Evolutionary conservation across 371 early-diverging fungal genomes (phyloP).

Genomic region (Syncephalis plumigaleata): DNA sequence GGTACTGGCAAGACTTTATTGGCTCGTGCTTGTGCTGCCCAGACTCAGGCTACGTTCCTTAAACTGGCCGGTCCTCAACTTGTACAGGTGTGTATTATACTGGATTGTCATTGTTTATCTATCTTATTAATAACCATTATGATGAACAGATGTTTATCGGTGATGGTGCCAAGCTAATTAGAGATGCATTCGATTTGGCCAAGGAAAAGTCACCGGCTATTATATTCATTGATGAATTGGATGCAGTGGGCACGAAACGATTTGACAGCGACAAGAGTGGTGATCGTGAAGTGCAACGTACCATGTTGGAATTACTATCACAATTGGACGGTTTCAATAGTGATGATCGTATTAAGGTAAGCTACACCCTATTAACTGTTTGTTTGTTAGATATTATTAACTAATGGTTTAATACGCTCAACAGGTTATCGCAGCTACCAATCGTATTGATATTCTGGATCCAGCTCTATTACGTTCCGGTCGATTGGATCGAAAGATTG

Average conservation of each 20-base stretch:
- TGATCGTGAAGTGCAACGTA: constrained; percentile 99
- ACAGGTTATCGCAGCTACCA: constrained; percentile 98
- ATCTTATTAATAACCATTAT: background rate
- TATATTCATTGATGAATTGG: constrained; percentile 53
- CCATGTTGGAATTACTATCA: constrained; percentile 98
- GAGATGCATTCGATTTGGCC: constrained; percentile 62
- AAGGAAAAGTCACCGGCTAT: constrained; percentile 29
- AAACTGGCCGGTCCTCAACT: constrained; percentile 97
- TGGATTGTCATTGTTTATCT: background rate
- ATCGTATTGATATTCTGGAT: constrained; percentile 99
- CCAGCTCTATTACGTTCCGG: constrained; percentile 99
- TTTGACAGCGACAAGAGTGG: constrained; percentile 96
- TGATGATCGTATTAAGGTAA: constrained; percentile 89
- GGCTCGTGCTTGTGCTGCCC: constrained; percentile 97
- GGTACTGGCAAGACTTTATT: constrained; percentile 95
- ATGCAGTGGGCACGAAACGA: constrained; percentile 97
- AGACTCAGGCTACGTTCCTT: constrained; percentile 91
- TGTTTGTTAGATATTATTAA: background rate
- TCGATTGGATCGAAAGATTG: constrained; percentile 99
- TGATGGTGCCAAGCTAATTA: constrained; percentile 60
- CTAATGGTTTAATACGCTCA: background rate
- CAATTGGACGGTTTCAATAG: constrained; percentile 98
- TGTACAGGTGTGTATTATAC: constrained; percentile 48
- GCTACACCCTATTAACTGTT: constrained; percentile 1
- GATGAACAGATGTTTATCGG: constrained; percentile 91